A percentile compares a stretch with the other conserved stretches of the same genome.
Conservation (phyloP, 1,139 yeast species). For the Scheffersomyces parashehatae region DNA sequence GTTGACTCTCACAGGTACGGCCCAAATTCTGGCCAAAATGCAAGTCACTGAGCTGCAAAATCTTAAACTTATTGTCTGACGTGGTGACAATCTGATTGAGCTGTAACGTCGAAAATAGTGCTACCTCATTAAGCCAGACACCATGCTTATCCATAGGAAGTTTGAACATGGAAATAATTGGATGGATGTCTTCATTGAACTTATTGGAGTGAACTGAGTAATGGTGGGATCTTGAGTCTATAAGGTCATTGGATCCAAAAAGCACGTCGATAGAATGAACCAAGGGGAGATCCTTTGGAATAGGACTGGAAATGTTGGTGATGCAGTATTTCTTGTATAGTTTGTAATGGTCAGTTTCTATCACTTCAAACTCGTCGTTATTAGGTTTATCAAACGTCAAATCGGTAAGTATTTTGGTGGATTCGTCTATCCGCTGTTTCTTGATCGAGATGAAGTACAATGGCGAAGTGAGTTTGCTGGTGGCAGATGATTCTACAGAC, state of each 20-base stretch:
- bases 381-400: conserved; percentile 6
- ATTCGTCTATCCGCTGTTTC: conserved; percentile 9
- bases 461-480: neutral
- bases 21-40: conserved; percentile 39
- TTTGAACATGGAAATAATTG: conserved; percentile 10
- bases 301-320: conserved; percentile 9
- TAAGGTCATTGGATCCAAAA: conserved; percentile 23
- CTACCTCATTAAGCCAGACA: neutral
- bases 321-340: conserved; percentile 7
- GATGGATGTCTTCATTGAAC: conserved; percentile 6
- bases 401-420: conserved; percentile 15
- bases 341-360: conserved; percentile 4
- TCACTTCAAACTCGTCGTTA: conserved; percentile 3
- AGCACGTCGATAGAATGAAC: conserved; percentile 28
- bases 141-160: conserved; percentile 1
- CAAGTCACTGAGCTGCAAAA: conserved; percentile 42
- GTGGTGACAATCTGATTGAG: conserved; percentile 3
- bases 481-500: neutral
- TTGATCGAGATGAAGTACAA: conserved; percentile 14
- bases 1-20: conserved; percentile 5
- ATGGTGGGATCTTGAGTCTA: conserved; percentile 16
- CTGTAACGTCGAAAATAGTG: neutral
- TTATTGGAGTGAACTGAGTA: conserved; percentile 7
- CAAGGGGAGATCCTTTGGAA: conserved; percentile 11
- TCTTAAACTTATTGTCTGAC: conserved; percentile 21